Base-by-base conservation (phyloP, 441 rosid genomes). In the Euphorbia schlechtendalii region DNA sequence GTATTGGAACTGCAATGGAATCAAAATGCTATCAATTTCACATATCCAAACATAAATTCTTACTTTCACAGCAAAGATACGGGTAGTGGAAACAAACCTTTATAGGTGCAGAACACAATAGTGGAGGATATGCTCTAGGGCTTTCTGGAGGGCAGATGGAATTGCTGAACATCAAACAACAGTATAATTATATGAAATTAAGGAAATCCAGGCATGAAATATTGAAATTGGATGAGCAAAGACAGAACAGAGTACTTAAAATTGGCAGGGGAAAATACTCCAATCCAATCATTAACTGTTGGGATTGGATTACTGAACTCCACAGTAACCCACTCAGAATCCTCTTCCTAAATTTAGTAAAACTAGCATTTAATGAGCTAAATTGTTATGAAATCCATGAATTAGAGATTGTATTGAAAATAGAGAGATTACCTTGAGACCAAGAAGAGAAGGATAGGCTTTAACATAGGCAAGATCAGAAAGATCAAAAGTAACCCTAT, bases 201-300 rank as follows among this genome's bases (percentile, higher is more conserved):
- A 62, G 28, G 64, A 40, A 60, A 60, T 18, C 25, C 18, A 20
- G 2, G 43, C 14, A 10, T 10, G 36, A 59, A 41, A 40, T 8
- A 22, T 5, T 36, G 8, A 24, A 27, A 34, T 18, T 25, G 17
- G 11, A 34, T 17, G 22, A 38, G 9, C 20, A 2, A 14, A 60
- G 13, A 45, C 34, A 43, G 30, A 21, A 12, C 14, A 25, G 17
- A 24, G 4, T n/a, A 62, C 56, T 55, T 62, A 36, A 46, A 28
- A 62, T 48, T 62, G 48, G 88, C 86, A 32, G 98, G 96, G 65
- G 98, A 91, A 77, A 91, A 88, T 54, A 91, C 94, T 68, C 88
- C 98, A 73, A 91, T 84, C 95, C 98, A 91, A 65, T 91, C 95
- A 77, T 79, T 88, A 71, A 63, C 61, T 14, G 90, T 83, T 46